phyloP scores from a whole-genome alignment of 1,139 yeast species.

The Yamadazyma friedrichii region DNA sequence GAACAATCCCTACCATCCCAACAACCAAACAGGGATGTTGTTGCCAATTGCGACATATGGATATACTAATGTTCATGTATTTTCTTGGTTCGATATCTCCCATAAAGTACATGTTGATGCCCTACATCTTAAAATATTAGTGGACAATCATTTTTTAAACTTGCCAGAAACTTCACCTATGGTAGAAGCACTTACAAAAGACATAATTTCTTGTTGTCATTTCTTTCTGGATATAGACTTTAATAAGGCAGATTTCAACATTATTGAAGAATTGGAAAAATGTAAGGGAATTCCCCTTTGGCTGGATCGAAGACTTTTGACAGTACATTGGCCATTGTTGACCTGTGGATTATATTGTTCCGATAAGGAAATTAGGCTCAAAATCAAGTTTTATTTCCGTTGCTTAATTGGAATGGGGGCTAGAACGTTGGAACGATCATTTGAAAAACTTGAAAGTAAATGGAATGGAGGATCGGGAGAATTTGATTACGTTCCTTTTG shows the following conservation, averaged over 20 bases:
- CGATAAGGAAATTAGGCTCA: neutral
- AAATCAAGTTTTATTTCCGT: slow-evolving; percentile 5
- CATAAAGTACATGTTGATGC: slow-evolving; percentile 16
- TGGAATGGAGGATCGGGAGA: neutral
- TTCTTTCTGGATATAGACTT: slow-evolving; percentile 14
- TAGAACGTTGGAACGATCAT: neutral
- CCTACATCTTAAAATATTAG: slow-evolving; percentile 12
- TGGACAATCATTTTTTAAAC: slow-evolving; percentile 10
- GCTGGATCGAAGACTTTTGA: slow-evolving; percentile 5
- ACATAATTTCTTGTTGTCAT: slow-evolving; percentile 14
- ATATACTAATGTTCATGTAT: slow-evolving; percentile 12
- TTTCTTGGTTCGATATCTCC: slow-evolving; percentile 17
- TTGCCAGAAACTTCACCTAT: slow-evolving; percentile 11
- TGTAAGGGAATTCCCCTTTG: neutral
- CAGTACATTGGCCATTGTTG: slow-evolving; percentile 6
- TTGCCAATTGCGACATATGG: slow-evolving; percentile 17
- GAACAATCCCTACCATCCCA: slow-evolving; percentile 15
- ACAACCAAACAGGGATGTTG: slow-evolving; percentile 13
- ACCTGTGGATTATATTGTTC: slow-evolving; percentile 3
- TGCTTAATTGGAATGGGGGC: neutral
- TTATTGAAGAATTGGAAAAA: slow-evolving; percentile 4
- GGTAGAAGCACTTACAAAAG: slow-evolving; percentile 15
- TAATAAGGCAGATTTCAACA: slow-evolving; percentile 6
- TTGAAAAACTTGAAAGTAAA: neutral
- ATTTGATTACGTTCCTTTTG: neutral